Evolutionary conservation across 371 early-diverging fungal species (phyloP).

Genomic region (Nematocida sp.): DNA sequence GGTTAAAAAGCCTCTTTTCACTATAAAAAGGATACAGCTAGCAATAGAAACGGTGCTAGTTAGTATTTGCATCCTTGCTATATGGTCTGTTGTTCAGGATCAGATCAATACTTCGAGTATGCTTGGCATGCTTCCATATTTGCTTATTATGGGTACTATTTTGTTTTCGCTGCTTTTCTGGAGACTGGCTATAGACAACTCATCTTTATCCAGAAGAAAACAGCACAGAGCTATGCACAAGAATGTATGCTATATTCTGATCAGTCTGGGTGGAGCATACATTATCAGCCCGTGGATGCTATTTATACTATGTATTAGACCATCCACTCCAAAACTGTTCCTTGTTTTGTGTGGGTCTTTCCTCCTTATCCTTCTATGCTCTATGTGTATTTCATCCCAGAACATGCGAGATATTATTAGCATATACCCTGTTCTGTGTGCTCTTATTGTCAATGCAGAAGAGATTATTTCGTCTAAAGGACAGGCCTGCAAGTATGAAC

Average conservation of each 20-base stretch:
- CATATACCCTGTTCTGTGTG: neutral
- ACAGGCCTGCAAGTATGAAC: neutral
- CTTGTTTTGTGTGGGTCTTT: neutral
- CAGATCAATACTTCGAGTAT: too few species aligned
- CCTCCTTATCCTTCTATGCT: neutral
- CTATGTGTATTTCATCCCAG: neutral
- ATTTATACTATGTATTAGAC: neutral
- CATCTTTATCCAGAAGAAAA: neutral
- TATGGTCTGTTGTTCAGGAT: too few species aligned
- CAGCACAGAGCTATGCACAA: constrained; percentile 6
- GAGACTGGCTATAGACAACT: constrained; percentile 1
- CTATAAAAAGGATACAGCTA: too few species aligned
- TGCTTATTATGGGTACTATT: neutral
- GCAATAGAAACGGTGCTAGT: too few species aligned
- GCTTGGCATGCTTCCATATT: too few species aligned
- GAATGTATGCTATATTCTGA: neutral
- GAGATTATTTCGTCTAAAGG: constrained; percentile 19
- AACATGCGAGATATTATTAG: neutral
- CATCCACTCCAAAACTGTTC: neutral
- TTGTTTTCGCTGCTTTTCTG: neutral
- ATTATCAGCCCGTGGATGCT: constrained; percentile 13
- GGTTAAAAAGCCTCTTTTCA: too few species aligned
- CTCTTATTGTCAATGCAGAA: constrained; percentile 5
- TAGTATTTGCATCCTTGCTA: too few species aligned
- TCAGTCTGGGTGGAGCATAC: neutral